A percentile compares a stretch with the other conserved stretches of the same genome.
Conservation (phyloP, 2,329 filamentous ascomycete species). For the Colletotrichum navitas region DNA sequence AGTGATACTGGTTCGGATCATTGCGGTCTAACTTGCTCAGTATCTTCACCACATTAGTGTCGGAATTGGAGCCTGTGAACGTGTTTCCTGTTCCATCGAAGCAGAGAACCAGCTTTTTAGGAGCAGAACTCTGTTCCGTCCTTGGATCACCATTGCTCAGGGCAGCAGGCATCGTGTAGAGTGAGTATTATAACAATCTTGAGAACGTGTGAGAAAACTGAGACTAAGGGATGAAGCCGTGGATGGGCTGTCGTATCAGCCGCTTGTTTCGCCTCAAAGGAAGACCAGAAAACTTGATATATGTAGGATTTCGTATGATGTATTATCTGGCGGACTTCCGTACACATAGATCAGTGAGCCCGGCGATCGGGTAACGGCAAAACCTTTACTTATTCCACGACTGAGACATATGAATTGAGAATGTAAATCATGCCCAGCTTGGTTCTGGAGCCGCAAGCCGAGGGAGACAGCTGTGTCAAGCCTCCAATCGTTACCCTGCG, state of each 20-base stretch:
- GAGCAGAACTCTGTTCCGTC: not conserved
- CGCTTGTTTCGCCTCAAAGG: too few species aligned
- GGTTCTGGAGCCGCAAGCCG: not conserved
- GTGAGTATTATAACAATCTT: not conserved
- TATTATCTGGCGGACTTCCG: too few species aligned
- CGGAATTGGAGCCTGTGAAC: conserved; percentile 60
- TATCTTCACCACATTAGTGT: conserved; percentile 68
- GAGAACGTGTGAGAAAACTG: not conserved
- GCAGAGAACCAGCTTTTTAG: conserved; percentile 60
- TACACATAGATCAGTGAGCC: not conserved
- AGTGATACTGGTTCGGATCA: conserved; percentile 59
- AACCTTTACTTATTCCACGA: not conserved
- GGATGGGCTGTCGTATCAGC: not conserved
- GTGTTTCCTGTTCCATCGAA: conserved; percentile 64
- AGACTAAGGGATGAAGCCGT: not conserved
- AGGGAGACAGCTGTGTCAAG: not conserved
- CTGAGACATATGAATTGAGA: not conserved
- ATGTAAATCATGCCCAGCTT: not conserved
- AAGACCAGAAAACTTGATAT: not conserved
- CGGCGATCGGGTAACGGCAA: too few species aligned
- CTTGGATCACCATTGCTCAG: not conserved
- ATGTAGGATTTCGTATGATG: not conserved
- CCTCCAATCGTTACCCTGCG: not conserved
- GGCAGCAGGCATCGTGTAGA: not conserved
- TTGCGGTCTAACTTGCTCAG: conserved; percentile 60